These are phyloP conservation scores for Simplicillium sp. DNA, from an alignment of 2,329 filamentous ascomycete genomes.

Conservation along the genomic window DNA sequence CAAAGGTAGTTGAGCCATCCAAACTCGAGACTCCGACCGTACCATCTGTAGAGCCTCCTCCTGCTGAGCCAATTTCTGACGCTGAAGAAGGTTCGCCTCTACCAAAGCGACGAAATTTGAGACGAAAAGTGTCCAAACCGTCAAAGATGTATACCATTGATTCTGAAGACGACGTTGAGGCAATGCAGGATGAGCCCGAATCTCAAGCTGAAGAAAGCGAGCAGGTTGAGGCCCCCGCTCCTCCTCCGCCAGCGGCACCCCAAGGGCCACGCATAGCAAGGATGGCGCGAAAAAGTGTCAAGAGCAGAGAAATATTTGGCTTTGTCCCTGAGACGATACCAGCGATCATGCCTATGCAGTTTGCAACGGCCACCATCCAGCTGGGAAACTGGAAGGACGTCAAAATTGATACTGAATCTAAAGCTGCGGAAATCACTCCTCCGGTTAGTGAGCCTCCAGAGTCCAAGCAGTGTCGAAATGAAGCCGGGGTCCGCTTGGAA, in stretches of 20 bases:
- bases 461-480: not conserved
- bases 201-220: not conserved
- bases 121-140: too few relatives aligned
- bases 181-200: not conserved
- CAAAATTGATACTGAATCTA: not conserved
- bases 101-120: too few relatives aligned
- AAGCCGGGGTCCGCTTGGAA: not conserved
- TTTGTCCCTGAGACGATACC: slow-evolving; percentile 16
- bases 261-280: slow-evolving; percentile 25
- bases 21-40: too few relatives aligned
- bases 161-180: too few relatives aligned
- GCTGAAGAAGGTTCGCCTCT: too few relatives aligned
- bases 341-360: slow-evolving; percentile 8
- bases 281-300: slow-evolving; percentile 31
- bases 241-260: too few relatives aligned
- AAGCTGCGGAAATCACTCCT: not conserved
- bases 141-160: too few relatives aligned
- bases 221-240: too few relatives aligned
- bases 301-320: slow-evolving; percentile 37
- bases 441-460: too few relatives aligned
- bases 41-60: too few relatives aligned
- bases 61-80: too few relatives aligned
- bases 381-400: not conserved
- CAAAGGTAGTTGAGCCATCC: too few relatives aligned
- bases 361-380: slow-evolving; percentile 9